These are phyloP conservation scores for Pseudopithomyces maydicus DNA, from an alignment of 2,329 filamentous ascomycete species.

Conservation along the genomic window DNA sequence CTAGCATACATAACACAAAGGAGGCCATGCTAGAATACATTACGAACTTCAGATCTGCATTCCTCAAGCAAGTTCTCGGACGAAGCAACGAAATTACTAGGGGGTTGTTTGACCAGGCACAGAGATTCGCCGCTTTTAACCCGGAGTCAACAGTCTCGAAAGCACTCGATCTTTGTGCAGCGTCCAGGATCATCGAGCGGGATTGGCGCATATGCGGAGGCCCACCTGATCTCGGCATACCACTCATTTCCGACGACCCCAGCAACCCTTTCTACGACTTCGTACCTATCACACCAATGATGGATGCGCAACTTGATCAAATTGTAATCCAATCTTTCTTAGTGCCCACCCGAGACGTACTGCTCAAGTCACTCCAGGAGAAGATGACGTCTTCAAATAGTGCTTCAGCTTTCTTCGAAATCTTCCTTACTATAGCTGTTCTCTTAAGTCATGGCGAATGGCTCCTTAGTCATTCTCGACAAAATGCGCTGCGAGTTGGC, in stretches of 20 bases:
- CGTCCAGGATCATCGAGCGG: constrained; percentile 17
- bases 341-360: constrained; percentile 1
- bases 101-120: constrained; percentile 10
- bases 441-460: constrained; percentile 14
- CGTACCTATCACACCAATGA: constrained; percentile 17
- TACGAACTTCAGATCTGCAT: constrained; percentile 2
- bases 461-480: constrained; percentile 14
- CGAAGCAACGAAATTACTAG: constrained; percentile 8
- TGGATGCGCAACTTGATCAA: constrained; percentile 20
- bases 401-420: constrained; percentile 15
- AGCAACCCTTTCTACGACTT: constrained; percentile 8
- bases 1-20: constrained; percentile 3
- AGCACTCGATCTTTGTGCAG: constrained; percentile 10
- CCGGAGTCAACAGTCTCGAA: constrained; percentile 7
- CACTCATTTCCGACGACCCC: constrained; percentile 1
- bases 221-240: constrained; percentile 2
- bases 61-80: background rate
- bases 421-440: constrained; percentile 14
- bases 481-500: constrained; percentile 12
- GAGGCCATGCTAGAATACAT: constrained; percentile 14
- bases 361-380: constrained; percentile 12
- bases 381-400: constrained; percentile 3
- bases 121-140: constrained; percentile 8
- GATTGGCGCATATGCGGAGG: constrained; percentile 14
- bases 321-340: constrained; percentile 15